phyloP scores from a whole-genome alignment of 306 rosid species.

The Corylus americana region DNA sequence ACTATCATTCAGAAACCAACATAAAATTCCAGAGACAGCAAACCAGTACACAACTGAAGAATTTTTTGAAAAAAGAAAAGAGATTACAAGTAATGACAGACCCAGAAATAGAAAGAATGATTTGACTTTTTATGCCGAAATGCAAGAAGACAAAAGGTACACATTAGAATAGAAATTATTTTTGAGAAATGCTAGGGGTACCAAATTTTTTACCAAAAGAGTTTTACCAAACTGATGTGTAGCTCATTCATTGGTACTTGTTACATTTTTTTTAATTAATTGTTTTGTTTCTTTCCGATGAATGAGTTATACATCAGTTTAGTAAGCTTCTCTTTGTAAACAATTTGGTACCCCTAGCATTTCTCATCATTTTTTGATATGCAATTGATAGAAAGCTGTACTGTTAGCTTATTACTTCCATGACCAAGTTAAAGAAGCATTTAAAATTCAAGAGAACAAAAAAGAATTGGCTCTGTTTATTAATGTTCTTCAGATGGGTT shows the following conservation, averaged over 20 bases:
- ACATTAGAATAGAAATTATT: background rate
- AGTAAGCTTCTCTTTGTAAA: no score
- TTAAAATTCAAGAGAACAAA: background rate
- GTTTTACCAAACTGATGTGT: no score
- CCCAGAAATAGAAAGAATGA: background rate
- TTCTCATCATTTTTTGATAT: background rate
- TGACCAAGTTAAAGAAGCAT: background rate
- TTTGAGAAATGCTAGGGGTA: no score
- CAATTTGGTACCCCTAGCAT: no score
- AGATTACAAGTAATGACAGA: no score
- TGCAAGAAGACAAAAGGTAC: background rate
- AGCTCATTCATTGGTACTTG: no score
- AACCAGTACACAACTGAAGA: background rate
- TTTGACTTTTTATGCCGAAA: background rate
- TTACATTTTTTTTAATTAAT: no score
- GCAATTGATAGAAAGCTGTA: background rate
- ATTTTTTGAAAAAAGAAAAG: background rate
- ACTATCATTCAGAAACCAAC: background rate
- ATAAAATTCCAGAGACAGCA: constrained; percentile 1
- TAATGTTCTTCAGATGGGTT: no score
- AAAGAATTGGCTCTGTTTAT: no score
- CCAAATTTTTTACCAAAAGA: no score
- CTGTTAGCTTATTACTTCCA: background rate
- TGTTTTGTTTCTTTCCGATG: no score
- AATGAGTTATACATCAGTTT: no score